Percentiles rank a stretch among this genome's conserved stretches.
These are phyloP conservation scores for Purpureocillium lavendulum DNA, from an alignment of 2,329 filamentous ascomycete species.

Conservation along the genomic window DNA sequence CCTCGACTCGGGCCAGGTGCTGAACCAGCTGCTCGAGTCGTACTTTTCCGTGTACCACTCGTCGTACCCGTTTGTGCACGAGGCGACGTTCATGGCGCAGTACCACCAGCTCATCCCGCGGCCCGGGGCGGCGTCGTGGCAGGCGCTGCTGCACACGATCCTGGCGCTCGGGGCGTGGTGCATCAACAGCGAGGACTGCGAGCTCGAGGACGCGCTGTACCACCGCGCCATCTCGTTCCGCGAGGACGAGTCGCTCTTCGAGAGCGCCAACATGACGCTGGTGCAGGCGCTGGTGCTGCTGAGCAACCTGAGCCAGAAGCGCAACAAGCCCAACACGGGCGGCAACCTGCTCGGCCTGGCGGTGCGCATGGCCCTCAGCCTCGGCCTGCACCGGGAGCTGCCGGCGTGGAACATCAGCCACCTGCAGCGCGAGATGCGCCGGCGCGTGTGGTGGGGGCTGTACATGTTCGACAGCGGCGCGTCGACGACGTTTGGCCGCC, in stretches of 20 bases:
- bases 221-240: conserved; percentile 17
- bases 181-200: conserved; percentile 15
- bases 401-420: conserved; percentile 20
- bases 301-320: conserved; percentile 36
- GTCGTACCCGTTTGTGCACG: conserved; percentile 36
- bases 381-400: conserved; percentile 37
- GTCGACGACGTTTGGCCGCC: conserved; percentile 32
- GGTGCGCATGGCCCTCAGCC: conserved; percentile 35
- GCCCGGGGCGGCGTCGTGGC: conserved; percentile 20
- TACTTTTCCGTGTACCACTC: conserved; percentile 37
- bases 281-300: conserved; percentile 20
- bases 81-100: conserved; percentile 32
- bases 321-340: conserved; percentile 38
- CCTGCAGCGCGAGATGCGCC: conserved; percentile 26
- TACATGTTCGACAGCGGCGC: conserved; percentile 38
- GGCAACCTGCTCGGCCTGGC: conserved; percentile 39
- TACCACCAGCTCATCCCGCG: conserved; percentile 22
- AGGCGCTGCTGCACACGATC: conserved; percentile 27
- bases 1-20: conserved; percentile 15
- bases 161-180: conserved; percentile 28
- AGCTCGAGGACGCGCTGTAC: conserved; percentile 20
- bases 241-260: conserved; percentile 19
- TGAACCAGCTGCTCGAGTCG: conserved; percentile 19
- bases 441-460: conserved; percentile 32
- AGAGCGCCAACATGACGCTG: conserved; percentile 21